phyloP scores from a whole-genome alignment of 495 filamentous ascomycete genomes.

The Xylaria intraflava region DNA sequence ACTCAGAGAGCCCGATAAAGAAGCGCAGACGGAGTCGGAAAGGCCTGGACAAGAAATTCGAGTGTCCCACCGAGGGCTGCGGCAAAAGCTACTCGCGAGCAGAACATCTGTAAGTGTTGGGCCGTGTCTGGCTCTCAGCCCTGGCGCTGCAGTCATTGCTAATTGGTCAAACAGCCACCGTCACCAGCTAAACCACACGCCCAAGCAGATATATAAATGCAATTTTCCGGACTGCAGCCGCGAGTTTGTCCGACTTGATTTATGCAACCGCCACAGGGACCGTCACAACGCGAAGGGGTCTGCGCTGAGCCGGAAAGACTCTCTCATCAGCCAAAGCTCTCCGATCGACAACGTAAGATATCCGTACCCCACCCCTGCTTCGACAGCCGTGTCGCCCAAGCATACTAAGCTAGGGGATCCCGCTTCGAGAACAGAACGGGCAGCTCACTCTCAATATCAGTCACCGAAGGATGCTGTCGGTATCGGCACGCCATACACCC shows the following conservation, averaged over 20 bases:
- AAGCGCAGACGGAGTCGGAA: slow-evolving; percentile 83
- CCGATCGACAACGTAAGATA: slow-evolving; percentile 41
- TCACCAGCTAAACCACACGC: slow-evolving; percentile 93
- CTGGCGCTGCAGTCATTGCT: slow-evolving; percentile 9
- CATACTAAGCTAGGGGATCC: slow-evolving; percentile 10
- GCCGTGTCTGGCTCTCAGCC: background rate
- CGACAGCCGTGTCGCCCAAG: slow-evolving; percentile 40
- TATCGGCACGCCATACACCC: slow-evolving; percentile 43
- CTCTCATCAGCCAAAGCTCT: slow-evolving; percentile 54
- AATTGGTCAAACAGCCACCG: slow-evolving; percentile 50
- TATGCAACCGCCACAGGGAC: slow-evolving; percentile 89
- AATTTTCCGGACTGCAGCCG: slow-evolving; percentile 88
- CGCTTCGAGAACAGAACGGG: slow-evolving; percentile 29
- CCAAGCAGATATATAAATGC: slow-evolving; percentile 94
- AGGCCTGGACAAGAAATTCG: slow-evolving; percentile 88
- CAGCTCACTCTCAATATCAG: slow-evolving; percentile 45
- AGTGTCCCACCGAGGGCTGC: slow-evolving; percentile 82
- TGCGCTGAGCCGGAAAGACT: slow-evolving; percentile 86
- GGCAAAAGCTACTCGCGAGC: slow-evolving; percentile 95
- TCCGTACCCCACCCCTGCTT: slow-evolving; percentile 35
- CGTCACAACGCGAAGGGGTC: slow-evolving; percentile 95
- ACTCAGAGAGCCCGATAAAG: slow-evolving; percentile 50
- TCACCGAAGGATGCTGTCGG: slow-evolving; percentile 44
- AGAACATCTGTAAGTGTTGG: slow-evolving; percentile 71
- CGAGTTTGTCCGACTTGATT: slow-evolving; percentile 88